Evolutionary conservation across 139 green algal genomes (phyloP).

Genomic region (Chlorella sp.): DNA sequence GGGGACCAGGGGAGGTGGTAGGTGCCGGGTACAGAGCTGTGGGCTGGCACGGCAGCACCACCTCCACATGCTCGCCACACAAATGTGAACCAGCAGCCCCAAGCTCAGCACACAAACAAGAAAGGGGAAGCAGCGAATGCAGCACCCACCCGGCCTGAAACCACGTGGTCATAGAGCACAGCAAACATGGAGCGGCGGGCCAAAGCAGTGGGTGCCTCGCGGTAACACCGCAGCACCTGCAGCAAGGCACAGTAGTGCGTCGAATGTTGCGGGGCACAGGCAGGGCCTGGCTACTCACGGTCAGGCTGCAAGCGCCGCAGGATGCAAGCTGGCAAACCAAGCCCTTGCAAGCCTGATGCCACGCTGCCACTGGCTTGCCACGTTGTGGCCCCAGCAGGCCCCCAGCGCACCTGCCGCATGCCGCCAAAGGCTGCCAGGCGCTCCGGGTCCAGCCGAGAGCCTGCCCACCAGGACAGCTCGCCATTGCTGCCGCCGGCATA

Average conservation of each 20-base stretch:
- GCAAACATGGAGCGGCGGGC: conserved; percentile 31
- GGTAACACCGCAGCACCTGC: conserved; percentile 42
- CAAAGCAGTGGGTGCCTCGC: conserved; percentile 30
- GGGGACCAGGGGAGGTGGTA: background rate
- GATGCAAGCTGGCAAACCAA: too few relatives aligned
- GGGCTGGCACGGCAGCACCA: background rate
- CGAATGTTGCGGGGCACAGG: background rate
- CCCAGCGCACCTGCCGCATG: conserved; percentile 33
- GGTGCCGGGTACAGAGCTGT: background rate
- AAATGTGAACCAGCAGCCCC: background rate
- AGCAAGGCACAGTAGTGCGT: background rate
- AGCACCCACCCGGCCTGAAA: conserved; percentile 8
- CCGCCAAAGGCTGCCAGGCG: conserved; percentile 52
- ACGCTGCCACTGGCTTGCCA: background rate
- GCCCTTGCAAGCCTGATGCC: background rate
- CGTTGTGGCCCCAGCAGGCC: background rate
- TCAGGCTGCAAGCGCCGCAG: background rate
- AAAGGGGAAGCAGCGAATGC: background rate
- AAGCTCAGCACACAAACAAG: background rate
- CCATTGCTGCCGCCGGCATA: background rate
- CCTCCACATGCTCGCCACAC: background rate
- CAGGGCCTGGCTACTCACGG: background rate
- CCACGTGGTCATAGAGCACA: conserved; percentile 37
- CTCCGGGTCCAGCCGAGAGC: conserved; percentile 31
- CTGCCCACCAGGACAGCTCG: conserved; percentile 14